Evolutionary conservation across 2,329 filamentous ascomycete genomes (phyloP).

Genomic region (Aspergillus texensis): DNA sequence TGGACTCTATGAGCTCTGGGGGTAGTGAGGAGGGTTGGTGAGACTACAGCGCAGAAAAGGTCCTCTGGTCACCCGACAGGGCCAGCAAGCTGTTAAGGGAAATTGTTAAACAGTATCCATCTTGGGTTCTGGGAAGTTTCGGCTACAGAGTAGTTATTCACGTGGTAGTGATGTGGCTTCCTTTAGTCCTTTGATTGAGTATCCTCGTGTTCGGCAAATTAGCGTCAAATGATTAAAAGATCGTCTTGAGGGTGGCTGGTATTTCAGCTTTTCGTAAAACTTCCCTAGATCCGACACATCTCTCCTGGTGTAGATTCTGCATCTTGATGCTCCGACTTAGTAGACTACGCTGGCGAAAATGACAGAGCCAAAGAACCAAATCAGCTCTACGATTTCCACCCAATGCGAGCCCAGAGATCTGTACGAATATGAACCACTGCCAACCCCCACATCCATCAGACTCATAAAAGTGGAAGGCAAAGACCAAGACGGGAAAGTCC

Average conservation of each 20-base stretch:
- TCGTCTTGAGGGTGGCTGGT: not conserved
- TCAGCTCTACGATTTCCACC: not conserved
- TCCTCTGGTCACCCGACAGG: too few relatives aligned
- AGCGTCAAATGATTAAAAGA: not conserved
- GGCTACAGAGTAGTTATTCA: not conserved
- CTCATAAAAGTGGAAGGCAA: conserved; percentile 1
- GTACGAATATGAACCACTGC: conserved; percentile 1
- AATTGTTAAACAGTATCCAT: not conserved
- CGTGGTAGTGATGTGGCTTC: not conserved
- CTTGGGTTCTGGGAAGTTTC: not conserved
- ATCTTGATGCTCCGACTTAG: not conserved
- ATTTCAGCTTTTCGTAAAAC: not conserved
- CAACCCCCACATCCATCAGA: conserved; percentile 5
- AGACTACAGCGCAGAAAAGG: not conserved
- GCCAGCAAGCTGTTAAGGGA: not conserved
- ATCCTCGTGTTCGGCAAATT: not conserved
- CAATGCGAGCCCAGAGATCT: not conserved
- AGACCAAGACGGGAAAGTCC: not conserved
- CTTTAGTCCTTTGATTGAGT: not conserved
- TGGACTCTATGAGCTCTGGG: not conserved
- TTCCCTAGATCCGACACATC: not conserved
- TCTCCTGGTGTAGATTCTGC: not conserved
- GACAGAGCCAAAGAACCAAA: not conserved
- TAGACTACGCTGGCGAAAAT: not conserved
- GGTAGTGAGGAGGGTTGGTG: too few relatives aligned